Base-by-base conservation (phyloP, 495 filamentous ascomycete species). In the Talaromyces nanjingensis region DNA sequence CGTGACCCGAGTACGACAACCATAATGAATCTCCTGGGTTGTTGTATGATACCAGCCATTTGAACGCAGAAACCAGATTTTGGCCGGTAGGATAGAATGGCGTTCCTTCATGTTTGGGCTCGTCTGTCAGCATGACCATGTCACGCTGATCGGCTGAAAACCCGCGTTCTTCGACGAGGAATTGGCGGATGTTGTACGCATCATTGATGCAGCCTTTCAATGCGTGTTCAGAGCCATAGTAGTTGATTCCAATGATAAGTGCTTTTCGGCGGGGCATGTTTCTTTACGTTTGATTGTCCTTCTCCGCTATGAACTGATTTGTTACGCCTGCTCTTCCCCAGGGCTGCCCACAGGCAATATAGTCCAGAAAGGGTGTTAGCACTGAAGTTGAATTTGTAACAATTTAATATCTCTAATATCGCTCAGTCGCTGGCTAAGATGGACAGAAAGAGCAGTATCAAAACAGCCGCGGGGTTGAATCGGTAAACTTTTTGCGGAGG, bases 191-290 rank as follows among this genome's bases (percentile, higher is more conserved):
- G 67, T 85, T 85, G 45, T 78, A 67, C 24, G 80, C 76, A 65
- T 87, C 84, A 62, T 84, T 81, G 68, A 84, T 79, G 68, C 84
- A 87, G 22, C 84, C 84, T 27, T 77, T 72, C 25, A 87, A 73
- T 58, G 76, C 70, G 56, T 84, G 76, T 0, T 75, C 64, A 25
- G 74, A 74, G 65, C 84, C 84, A n/a, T 71, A 74, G 68, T 87
- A 87, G 73, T 86, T 87, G 70, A 87, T 86, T 45, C 84, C 84
- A 57, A 87, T 86, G 18, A 87, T 70, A 37, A 87, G 80, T 52
- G 82, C 78, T 65, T 87, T 84, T 65, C 76, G 83, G 62, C 79
- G 79, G 49, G 74, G 65, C 68, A 72, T 70, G 33, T 29, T 20
- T 47, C 9, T 34, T 61, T 6, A 22, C 52, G 20, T n/a, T 56